These are phyloP conservation scores for Nymphaea colorata DNA, from an alignment of 164 flowering plant species.

Conservation along the genomic window DNA sequence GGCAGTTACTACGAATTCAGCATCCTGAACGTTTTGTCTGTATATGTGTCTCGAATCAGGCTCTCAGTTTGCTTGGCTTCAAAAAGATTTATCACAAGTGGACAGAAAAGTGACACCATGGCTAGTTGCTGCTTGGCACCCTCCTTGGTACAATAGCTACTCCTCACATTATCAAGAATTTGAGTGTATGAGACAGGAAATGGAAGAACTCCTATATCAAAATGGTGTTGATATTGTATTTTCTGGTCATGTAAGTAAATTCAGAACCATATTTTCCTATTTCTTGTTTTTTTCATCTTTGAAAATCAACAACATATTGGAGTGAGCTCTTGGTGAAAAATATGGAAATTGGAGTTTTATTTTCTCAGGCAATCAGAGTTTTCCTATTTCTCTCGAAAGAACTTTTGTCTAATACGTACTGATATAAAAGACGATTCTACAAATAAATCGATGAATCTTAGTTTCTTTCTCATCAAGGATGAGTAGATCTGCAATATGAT, in stretches of 20 bases:
- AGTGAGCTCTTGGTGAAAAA: too few species aligned
- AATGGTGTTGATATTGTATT: conserved; percentile 69
- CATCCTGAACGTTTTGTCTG: too few species aligned
- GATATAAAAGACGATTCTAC: too few species aligned
- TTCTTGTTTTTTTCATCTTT: neutral
- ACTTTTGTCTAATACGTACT: too few species aligned
- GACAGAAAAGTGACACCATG: conserved; percentile 67
- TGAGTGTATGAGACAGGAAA: conserved; percentile 92
- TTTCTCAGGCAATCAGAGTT: too few species aligned
- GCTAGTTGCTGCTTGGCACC: conserved; percentile 92
- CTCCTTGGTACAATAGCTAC: conserved; percentile 95
- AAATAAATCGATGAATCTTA: too few species aligned
- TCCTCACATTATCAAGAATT: conserved; percentile 90
- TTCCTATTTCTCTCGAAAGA: too few species aligned
- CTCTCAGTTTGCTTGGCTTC: conserved; percentile 72
- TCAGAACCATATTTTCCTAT: neutral
- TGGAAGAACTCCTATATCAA: conserved; percentile 66
- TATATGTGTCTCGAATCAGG: conserved; percentile 19
- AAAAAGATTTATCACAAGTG: conserved; percentile 35
- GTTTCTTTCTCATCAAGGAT: too few species aligned
- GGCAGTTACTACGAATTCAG: too few species aligned
- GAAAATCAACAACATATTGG: neutral
- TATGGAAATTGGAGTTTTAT: too few species aligned
- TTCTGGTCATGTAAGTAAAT: conserved; percentile 66
- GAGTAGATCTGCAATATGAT: too few species aligned